Base-by-base conservation (phyloP, 495 filamentous ascomycete species). In the Extremus antarcticus region DNA sequence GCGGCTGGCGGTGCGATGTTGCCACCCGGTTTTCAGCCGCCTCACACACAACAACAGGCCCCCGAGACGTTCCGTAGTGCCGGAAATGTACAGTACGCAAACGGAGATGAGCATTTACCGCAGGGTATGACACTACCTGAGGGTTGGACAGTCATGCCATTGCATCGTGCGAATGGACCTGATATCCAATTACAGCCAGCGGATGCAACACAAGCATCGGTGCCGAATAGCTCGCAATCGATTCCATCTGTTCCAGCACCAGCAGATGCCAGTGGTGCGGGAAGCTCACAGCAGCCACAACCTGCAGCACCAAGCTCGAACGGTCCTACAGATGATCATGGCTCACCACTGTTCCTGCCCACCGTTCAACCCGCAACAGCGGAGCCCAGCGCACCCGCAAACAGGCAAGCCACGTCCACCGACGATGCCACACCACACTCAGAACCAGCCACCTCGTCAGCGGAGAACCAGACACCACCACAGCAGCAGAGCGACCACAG, bases 121-220 rank as follows among this genome's bases (percentile, higher is more conserved):
- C 41, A 49, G 16, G 63, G 63, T 22, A 50, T 65, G 60, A 50
- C 51, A 16, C 29, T 65, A 39, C 63, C 63, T 1, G 60, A 63
- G 24, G 63, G 63, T 8, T 65, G 63, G 63, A 60, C 60, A 2
- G 41, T 63, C 0, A 49, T 65, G 52, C 63, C 63, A 25, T 39
- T 65, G 53, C 60, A 58, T 22, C 45, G 60, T 41, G 32, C 48
- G 47, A 47, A 56, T 25, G 46, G 21, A 48, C 9, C 46, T 24
- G 46, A 4, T 3, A 20, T 25, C 17, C 4, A 25, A 10, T 3
- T n/a, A 10, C 46, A 48, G 23, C 46, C 46, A 7, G 20, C 20
- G 9, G 16, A 8, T 4, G 29, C 29, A 7, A 35, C 29, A 35
- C 13, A 4, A 7, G 4, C 29, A 7, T 7, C 29, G 7, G 16